Evolutionary conservation across 345 rosid species (phyloP).

Genomic region (Psidium friedrichsthalianum): DNA sequence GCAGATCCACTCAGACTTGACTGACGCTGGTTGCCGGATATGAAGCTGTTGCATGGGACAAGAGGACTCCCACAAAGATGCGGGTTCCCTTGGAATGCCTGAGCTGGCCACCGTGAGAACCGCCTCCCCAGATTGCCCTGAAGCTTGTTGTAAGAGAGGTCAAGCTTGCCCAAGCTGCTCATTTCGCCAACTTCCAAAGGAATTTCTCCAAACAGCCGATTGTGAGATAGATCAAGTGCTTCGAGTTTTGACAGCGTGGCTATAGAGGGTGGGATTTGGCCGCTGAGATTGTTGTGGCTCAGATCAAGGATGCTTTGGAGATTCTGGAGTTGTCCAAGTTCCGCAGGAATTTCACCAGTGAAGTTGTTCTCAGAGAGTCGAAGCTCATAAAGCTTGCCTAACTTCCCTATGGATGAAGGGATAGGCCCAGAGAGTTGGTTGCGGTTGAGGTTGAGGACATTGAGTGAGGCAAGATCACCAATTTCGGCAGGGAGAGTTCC

Average conservation of each 20-base stretch:
- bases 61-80: constrained; percentile 79
- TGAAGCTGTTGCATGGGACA: constrained; percentile 19
- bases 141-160: constrained; percentile 66
- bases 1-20: constrained; percentile 27
- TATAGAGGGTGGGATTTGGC: constrained; percentile 58
- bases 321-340: constrained; percentile 63
- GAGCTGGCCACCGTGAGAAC: constrained; percentile 76
- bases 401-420: constrained; percentile 57
- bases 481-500: constrained; percentile 51
- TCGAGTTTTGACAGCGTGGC: constrained; percentile 62
- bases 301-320: constrained; percentile 74
- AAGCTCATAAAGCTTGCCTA: constrained; percentile 64
- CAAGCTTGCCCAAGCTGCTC: constrained; percentile 76
- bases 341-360: constrained; percentile 56
- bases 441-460: constrained; percentile 45
- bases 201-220: constrained; percentile 54
- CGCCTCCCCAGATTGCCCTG: constrained; percentile 58
- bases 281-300: constrained; percentile 63
- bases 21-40: constrained; percentile 15
- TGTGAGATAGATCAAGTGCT: constrained; percentile 75
- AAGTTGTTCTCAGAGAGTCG: constrained; percentile 58
- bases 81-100: constrained; percentile 53
- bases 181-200: constrained; percentile 53
- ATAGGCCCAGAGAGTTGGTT: constrained; percentile 61
- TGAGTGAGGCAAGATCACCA: constrained; percentile 51